Evolutionary conservation across 306 rosid species (phyloP).

Genomic region (Medicago ruthenica): DNA sequence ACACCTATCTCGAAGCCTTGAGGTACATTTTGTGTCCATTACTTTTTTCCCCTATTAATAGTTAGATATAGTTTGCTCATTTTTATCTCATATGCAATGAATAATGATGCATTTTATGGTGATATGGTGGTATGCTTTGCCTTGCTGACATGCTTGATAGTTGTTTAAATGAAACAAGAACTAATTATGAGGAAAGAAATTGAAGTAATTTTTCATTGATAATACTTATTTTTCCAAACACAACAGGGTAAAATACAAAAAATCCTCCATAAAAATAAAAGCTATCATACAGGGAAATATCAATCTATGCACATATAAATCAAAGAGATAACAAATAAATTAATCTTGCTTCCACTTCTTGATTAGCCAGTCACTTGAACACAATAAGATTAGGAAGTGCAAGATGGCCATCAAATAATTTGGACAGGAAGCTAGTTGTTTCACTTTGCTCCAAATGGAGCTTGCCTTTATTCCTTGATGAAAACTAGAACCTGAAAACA

Average conservation of each 20-base stretch:
- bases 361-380: constrained; percentile 46
- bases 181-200: constrained; percentile 19
- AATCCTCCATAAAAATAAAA: constrained; percentile 45
- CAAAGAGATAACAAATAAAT: constrained; percentile 39
- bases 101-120: background rate
- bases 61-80: background rate
- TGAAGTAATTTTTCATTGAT: constrained; percentile 40
- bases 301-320: constrained; percentile 54
- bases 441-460: constrained; percentile 50
- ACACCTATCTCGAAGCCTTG: background rate
- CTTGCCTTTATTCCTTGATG: constrained; percentile 66
- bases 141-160: background rate
- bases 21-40: background rate
- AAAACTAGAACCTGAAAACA: constrained; percentile 69
- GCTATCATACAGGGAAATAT: constrained; percentile 46
- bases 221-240: constrained; percentile 41
- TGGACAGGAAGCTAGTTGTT: constrained; percentile 56
- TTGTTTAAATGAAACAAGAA: background rate
- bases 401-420: constrained; percentile 58
- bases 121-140: background rate
- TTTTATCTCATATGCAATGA: background rate
- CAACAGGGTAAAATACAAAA: constrained; percentile 40
- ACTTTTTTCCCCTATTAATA: background rate
- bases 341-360: constrained; percentile 45
- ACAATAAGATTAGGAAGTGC: constrained; percentile 52